A percentile compares a stretch with the other conserved stretches of the same genome.
These are phyloP conservation scores for Elasticomyces elasticus DNA, from an alignment of 495 filamentous ascomycete genomes.

Conservation along the genomic window DNA sequence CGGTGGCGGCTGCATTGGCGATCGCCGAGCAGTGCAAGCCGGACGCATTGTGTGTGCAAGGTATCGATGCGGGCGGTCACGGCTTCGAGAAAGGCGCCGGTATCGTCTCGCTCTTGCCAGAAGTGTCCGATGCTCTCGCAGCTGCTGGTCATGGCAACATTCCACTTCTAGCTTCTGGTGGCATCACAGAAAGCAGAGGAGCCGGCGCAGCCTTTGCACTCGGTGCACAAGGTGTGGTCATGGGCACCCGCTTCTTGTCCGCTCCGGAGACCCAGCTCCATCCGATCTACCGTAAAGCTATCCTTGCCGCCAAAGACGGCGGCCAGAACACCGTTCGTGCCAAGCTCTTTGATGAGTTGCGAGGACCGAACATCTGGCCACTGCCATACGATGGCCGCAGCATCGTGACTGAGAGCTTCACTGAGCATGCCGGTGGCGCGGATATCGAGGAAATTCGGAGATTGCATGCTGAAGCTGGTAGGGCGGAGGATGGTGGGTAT, in stretches of 20 bases:
- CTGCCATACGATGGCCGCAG: conserved; percentile 50
- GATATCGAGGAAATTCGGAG: conserved; percentile 48
- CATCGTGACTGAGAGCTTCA: conserved; percentile 53
- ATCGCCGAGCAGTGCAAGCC: conserved; percentile 34
- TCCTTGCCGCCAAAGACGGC: conserved; percentile 52
- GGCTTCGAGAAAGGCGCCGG: conserved; percentile 51
- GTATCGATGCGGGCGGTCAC: conserved; percentile 65
- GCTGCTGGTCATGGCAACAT: conserved; percentile 5
- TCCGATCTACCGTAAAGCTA: conserved; percentile 47
- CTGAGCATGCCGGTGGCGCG: conserved; percentile 45
- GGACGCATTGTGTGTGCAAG: conserved; percentile 65
- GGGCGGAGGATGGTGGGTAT: conserved; percentile 37
- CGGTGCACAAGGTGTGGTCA: conserved; percentile 49
- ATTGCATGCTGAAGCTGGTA: conserved; percentile 46
- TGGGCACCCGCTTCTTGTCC: conserved; percentile 46
- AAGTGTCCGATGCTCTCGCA: conserved; percentile 46
- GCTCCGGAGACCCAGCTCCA: conserved; percentile 51
- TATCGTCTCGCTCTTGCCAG: conserved; percentile 47
- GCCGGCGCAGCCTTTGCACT: conserved; percentile 54
- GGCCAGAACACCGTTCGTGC: conserved; percentile 54
- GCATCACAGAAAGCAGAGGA: conserved; percentile 57
- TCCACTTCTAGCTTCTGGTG: conserved; percentile 57
- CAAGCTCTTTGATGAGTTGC: conserved; percentile 56
- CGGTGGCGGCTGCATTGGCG: conserved; percentile 43
- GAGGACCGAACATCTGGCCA: conserved; percentile 59